A percentile compares a stretch with the other conserved stretches of the same genome.
phyloP scores from a whole-genome alignment of 1,139 yeast species.

The Saccharomyces hybrid region DNA sequence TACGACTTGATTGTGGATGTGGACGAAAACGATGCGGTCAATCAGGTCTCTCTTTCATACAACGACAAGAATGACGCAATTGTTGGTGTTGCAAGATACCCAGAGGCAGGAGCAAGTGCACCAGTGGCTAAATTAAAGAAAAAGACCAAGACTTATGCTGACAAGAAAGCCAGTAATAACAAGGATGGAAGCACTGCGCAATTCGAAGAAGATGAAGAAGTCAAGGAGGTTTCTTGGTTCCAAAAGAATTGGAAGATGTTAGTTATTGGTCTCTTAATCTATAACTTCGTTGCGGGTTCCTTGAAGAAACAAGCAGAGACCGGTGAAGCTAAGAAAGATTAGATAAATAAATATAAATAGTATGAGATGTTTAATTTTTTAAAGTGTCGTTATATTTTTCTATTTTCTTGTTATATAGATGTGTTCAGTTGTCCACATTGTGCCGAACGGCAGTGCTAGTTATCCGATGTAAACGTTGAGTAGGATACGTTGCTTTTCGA shows the following conservation, averaged over 20 bases:
- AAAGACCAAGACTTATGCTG: slow-evolving; percentile 28
- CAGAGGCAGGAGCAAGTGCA: slow-evolving; percentile 20
- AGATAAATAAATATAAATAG: neutral
- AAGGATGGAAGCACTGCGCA: slow-evolving; percentile 17
- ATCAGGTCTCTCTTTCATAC: slow-evolving; percentile 12
- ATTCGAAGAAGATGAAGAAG: slow-evolving; percentile 16
- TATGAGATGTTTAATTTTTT: neutral
- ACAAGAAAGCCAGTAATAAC: slow-evolving; percentile 18
- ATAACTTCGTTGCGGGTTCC: slow-evolving; percentile 12
- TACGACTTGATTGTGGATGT: slow-evolving; percentile 9
- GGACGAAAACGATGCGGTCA: slow-evolving; percentile 8
- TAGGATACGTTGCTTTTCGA: neutral
- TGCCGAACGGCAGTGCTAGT: neutral
- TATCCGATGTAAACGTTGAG: neutral
- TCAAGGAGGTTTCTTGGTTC: slow-evolving; percentile 21
- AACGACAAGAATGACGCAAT: slow-evolving; percentile 14
- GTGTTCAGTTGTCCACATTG: neutral
- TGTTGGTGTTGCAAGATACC: slow-evolving; percentile 10
- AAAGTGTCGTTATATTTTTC: neutral
- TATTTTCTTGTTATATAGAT: neutral
- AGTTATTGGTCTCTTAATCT: slow-evolving; percentile 23
- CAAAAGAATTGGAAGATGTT: slow-evolving; percentile 29
- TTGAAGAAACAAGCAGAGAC: slow-evolving; percentile 2
- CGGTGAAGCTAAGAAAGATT: neutral
- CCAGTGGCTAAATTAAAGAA: slow-evolving; percentile 23